Conservation (phyloP, 345 rosid genomes). For the Noccaea bulbosa region DNA sequence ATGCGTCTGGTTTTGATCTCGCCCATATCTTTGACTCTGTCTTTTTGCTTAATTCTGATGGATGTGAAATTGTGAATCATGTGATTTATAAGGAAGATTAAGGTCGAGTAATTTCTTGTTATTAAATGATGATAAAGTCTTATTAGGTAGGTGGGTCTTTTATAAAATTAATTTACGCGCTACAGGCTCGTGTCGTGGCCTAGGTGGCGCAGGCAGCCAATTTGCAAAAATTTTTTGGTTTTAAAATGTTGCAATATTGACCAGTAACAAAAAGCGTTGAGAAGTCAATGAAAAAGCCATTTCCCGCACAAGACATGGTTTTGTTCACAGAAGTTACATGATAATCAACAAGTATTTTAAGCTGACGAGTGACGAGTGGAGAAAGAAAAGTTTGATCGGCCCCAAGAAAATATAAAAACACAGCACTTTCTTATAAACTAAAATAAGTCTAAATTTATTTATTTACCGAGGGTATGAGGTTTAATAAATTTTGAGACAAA, state of each 20-base stretch:
- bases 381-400: too few species aligned
- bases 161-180: not conserved
- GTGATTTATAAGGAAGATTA: constrained; percentile 1
- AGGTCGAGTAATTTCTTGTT: not conserved
- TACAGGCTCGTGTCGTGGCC: constrained; percentile 3
- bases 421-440: too few species aligned
- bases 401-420: too few species aligned
- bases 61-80: not conserved
- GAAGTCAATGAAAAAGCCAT: not conserved
- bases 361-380: too few species aligned
- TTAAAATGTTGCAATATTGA: constrained; percentile 6
- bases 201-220: not conserved
- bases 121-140: not conserved
- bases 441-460: too few species aligned
- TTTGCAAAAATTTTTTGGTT: too few species aligned
- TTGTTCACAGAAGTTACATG: too few species aligned
- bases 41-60: not conserved
- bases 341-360: too few species aligned
- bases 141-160: not conserved
- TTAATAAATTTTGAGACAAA: too few species aligned
- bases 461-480: too few species aligned
- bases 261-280: not conserved
- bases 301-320: too few species aligned
- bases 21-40: constrained; percentile 24
- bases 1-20: constrained; percentile 38